These are phyloP conservation scores for Solanum chacoense DNA, from an alignment of 305 asterid genomes.

Conservation along the genomic window DNA sequence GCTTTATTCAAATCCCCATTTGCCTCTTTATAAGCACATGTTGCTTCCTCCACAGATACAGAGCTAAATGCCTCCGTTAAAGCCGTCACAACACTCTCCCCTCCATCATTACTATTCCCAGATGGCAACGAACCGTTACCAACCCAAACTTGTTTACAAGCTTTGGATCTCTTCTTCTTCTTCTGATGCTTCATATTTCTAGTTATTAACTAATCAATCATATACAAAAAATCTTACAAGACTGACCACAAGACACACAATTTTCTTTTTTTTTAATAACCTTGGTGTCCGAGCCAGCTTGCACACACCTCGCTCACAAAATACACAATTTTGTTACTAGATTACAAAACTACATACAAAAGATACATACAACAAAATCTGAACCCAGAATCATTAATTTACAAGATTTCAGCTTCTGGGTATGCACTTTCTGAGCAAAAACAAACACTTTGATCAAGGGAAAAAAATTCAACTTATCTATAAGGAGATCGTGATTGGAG, in stretches of 20 bases:
- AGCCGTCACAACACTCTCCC: conserved; percentile 20
- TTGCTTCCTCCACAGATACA: conserved; percentile 41
- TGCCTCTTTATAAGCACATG: conserved; percentile 34
- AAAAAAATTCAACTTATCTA: background rate
- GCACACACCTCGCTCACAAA: background rate
- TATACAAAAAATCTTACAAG: background rate
- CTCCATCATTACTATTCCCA: background rate
- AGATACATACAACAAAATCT: background rate
- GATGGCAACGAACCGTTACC: background rate
- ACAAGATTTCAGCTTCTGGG: background rate
- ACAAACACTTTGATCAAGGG: background rate
- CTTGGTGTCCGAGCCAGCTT: background rate
- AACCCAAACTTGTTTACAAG: conserved; percentile 18
- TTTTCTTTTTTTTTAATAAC: background rate
- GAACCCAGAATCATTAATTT: background rate
- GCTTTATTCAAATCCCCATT: conserved; percentile 37
- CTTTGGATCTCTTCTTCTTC: conserved; percentile 53
- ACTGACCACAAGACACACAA: background rate
- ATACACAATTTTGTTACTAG: background rate
- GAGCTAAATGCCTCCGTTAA: conserved; percentile 39
- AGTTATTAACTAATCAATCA: background rate
- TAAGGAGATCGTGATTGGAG: background rate
- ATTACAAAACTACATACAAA: background rate
- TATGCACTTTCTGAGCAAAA: background rate
- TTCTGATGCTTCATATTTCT: conserved; percentile 33